Percentiles rank a stretch among this genome's conserved stretches.
Evolutionary conservation across 139 green algal genomes (phyloP).

Genomic region (Microglena sp.): DNA sequence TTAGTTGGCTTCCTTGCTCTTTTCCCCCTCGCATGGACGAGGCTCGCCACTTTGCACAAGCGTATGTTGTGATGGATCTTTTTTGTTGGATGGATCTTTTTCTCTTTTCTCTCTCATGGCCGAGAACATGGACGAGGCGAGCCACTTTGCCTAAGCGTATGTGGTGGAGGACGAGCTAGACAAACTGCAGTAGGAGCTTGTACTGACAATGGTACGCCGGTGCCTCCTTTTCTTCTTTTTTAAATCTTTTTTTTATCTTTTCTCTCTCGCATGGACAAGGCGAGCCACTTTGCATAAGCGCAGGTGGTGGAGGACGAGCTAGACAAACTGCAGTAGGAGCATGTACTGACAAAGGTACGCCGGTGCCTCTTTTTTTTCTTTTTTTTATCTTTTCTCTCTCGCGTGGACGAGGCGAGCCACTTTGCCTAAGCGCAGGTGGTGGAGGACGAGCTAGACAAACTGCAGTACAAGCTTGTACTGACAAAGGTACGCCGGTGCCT

Average conservation of each 20-base stretch:
- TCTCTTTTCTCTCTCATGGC: no score
- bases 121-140: conserved; percentile 24
- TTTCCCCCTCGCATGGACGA: no score
- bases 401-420: no score
- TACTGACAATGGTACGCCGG: conserved; percentile 20
- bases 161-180: conserved; percentile 44
- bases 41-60: no score
- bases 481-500: conserved; percentile 23
- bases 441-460: conserved; percentile 40
- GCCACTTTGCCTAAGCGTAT: conserved; percentile 1
- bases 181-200: conserved; percentile 25
- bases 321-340: conserved; percentile 27
- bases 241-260: no score
- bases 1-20: no score
- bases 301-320: conserved; percentile 34
- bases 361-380: no score
- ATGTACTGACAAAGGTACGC: conserved; percentile 13
- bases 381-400: no score
- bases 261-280: no score
- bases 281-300: no score
- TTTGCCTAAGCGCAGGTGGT: conserved; percentile 14
- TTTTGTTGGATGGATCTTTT: no score
- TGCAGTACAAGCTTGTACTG: conserved; percentile 26
- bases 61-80: conserved; percentile 42
- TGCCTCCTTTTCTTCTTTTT: no score